Evolutionary conservation across 371 early-diverging fungal species (phyloP).

Genomic region (Circinella minor): DNA sequence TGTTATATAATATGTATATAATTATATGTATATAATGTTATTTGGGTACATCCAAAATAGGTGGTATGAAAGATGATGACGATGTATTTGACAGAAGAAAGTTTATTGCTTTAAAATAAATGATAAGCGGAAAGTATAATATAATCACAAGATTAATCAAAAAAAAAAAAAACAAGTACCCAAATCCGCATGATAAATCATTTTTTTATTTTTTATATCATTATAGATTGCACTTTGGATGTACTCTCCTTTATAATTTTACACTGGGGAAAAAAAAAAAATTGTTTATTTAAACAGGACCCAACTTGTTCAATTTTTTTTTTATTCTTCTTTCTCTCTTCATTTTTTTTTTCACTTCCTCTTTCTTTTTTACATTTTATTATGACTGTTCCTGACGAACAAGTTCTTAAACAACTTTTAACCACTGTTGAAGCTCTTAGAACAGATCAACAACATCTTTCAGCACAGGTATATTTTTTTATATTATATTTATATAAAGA

Average conservation of each 20-base stretch:
- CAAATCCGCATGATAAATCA: constrained; percentile 3
- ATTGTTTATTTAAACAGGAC: constrained; percentile 10
- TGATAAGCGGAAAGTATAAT: neutral
- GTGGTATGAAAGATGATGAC: constrained; percentile 3
- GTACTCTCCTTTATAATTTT: neutral
- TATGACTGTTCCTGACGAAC: constrained; percentile 35
- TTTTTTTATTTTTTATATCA: neutral
- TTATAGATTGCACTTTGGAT: constrained; percentile 2
- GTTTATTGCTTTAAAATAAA: neutral
- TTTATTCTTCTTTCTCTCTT: constrained; percentile 14
- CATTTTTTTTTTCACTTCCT: neutral
- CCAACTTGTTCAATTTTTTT: constrained; percentile 2
- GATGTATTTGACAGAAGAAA: neutral
- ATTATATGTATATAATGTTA: neutral
- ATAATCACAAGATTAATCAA: neutral
- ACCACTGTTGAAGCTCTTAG: constrained; percentile 34
- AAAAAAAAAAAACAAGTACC: no score
- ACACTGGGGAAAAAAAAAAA: neutral
- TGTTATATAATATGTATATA: no score
- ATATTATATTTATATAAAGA: neutral
- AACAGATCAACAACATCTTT: constrained; percentile 30
- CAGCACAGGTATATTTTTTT: constrained; percentile 33
- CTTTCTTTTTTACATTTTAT: neutral
- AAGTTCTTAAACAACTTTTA: constrained; percentile 30
- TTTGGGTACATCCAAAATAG: constrained; percentile 11